Evolutionary conservation across 192 early-diverging fungal species (phyloP).

Genomic region (Gamsiella multidivaricata): DNA sequence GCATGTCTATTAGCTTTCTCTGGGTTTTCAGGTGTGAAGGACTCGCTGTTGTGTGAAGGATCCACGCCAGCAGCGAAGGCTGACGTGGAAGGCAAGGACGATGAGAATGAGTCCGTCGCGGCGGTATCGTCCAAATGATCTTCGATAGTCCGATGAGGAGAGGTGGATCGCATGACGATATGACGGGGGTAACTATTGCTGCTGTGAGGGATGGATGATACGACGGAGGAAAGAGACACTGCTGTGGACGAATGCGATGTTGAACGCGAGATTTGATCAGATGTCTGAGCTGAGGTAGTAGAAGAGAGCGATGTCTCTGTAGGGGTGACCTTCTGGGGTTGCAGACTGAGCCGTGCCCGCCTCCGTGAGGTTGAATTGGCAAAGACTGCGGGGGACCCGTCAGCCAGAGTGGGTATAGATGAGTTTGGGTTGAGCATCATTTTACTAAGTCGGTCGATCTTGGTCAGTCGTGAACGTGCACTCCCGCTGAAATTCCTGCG

Average conservation of each 20-base stretch:
- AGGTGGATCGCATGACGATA: conserved; percentile 22
- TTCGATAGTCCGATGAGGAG: conserved; percentile 8
- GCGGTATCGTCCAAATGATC: neutral
- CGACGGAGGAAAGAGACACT: neutral
- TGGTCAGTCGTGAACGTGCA: conserved; percentile 34
- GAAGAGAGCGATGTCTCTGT: neutral
- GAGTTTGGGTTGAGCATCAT: conserved; percentile 34
- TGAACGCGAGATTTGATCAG: neutral
- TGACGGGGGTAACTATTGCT: conserved; percentile 25
- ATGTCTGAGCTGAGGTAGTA: neutral
- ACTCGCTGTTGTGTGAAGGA: neutral
- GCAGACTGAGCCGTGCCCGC: conserved; percentile 27
- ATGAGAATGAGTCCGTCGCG: conserved; percentile 7
- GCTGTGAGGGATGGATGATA: neutral
- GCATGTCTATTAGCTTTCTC: conserved; percentile 33
- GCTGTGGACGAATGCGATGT: neutral
- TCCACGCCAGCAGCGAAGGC: conserved; percentile 32
- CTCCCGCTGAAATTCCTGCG: conserved; percentile 41
- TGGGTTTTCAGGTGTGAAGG: neutral
- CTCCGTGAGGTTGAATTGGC: conserved; percentile 15
- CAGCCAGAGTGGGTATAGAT: conserved; percentile 8
- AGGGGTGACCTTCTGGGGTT: conserved; percentile 10
- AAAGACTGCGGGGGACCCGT: neutral
- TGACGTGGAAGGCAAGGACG: conserved; percentile 17
- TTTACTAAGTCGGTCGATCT: conserved; percentile 44